phyloP scores from a whole-genome alignment of 306 rosid genomes.

The Lathyrus oleraceus region DNA sequence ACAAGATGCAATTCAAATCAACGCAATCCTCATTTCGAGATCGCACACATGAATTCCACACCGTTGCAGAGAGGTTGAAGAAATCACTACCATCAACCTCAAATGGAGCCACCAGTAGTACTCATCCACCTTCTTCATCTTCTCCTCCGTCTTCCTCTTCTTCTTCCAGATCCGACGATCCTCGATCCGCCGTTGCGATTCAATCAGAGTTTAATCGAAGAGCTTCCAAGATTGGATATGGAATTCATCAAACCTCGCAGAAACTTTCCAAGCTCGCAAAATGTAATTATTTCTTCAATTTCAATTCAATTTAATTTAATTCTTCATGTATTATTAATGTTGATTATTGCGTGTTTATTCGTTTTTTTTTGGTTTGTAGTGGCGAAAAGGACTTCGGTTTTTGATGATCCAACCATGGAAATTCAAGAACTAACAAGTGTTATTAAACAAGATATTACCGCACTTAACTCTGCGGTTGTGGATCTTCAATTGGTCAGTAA shows the following conservation, averaged over 20 bases:
- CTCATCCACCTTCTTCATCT: neutral
- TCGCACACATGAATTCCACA: constrained; percentile 79
- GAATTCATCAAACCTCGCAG: constrained; percentile 92
- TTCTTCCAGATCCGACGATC: constrained; percentile 68
- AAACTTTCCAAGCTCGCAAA: constrained; percentile 89
- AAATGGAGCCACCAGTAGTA: constrained; percentile 49
- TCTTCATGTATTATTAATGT: neutral
- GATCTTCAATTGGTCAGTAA: constrained; percentile 75
- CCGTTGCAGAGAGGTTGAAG: constrained; percentile 73
- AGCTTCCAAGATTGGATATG: constrained; percentile 88
- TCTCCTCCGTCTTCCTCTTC: neutral
- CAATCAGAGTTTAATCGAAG: constrained; percentile 84
- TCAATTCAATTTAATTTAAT: neutral
- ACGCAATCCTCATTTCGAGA: constrained; percentile 81
- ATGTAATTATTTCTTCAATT: constrained; percentile 53
- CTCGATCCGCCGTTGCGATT: constrained; percentile 60
- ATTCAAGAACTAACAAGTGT: constrained; percentile 90
- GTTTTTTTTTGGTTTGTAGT: constrained; percentile 47
- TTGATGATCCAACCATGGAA: constrained; percentile 88
- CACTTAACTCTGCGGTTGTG: constrained; percentile 90
- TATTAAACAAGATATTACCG: constrained; percentile 91
- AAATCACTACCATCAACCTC: constrained; percentile 48
- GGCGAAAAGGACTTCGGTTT: constrained; percentile 94
- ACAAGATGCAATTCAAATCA: constrained; percentile 53
- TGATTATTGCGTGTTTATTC: neutral